These are phyloP conservation scores for Neofusicoccum umdonicola DNA, from an alignment of 2,329 filamentous ascomycete genomes.

Conservation along the genomic window DNA sequence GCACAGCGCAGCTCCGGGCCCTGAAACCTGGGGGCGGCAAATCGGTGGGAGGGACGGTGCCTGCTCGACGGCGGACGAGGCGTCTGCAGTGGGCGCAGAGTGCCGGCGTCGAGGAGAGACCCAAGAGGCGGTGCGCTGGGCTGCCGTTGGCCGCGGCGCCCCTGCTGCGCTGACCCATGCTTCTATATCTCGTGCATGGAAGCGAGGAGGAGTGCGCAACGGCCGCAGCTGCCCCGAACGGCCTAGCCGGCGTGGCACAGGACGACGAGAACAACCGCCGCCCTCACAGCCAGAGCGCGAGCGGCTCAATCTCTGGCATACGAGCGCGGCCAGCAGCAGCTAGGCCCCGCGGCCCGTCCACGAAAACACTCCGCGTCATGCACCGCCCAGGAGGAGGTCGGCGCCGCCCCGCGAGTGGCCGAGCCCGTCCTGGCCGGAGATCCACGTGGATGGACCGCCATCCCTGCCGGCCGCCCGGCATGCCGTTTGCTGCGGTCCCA, in stretches of 20 bases:
- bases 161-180: neutral
- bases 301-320: neutral
- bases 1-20: neutral
- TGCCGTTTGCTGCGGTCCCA: neutral
- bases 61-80: neutral
- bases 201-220: neutral
- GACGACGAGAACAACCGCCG: neutral
- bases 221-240: slow-evolving; percentile 9
- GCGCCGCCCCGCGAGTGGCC: neutral
- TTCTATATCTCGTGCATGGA: slow-evolving; percentile 14
- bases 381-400: neutral
- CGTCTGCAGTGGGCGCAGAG: neutral
- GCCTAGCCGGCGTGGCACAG: slow-evolving; percentile 1
- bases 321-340: neutral
- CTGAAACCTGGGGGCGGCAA: slow-evolving; percentile 7
- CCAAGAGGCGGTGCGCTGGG: too few relatives aligned
- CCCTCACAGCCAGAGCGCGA: neutral
- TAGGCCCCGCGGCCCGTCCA: neutral
- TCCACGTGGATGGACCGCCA: neutral
- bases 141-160: too few relatives aligned
- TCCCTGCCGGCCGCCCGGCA: neutral
- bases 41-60: neutral
- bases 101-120: too few relatives aligned
- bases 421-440: neutral
- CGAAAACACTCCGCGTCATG: neutral